These are phyloP conservation scores for Lonicera japonica DNA, from an alignment of 129 eudicot genomes.

Conservation along the genomic window DNA sequence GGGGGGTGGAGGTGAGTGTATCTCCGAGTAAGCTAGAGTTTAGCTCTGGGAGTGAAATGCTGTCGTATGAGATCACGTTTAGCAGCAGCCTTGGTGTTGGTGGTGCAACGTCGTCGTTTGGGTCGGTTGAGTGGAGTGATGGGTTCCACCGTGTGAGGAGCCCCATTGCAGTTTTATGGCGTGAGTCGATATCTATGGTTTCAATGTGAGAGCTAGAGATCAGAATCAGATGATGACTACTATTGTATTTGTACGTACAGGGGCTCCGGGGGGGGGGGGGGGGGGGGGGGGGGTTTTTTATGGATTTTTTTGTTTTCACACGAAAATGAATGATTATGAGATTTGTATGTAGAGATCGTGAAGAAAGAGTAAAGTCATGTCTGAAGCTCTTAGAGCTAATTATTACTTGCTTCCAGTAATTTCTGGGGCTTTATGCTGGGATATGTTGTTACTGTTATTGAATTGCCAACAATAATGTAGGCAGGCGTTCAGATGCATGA, in stretches of 20 bases:
- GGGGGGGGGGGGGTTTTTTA: too few relatives aligned
- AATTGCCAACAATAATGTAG: too few relatives aligned
- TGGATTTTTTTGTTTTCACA: neutral
- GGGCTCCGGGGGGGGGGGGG: too few relatives aligned
- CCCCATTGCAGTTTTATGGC: conserved; percentile 71
- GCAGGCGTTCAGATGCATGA: too few relatives aligned
- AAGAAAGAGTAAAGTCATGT: too few relatives aligned
- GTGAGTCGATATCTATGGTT: conserved; percentile 10
- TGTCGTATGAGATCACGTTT: conserved; percentile 63
- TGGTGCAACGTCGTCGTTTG: conserved; percentile 35
- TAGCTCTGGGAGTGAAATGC: conserved; percentile 30
- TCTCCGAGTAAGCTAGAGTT: conserved; percentile 65
- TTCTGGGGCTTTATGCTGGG: too few relatives aligned
- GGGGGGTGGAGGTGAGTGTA: conserved; percentile 61
- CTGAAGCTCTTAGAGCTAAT: conserved; percentile 43
- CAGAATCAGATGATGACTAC: too few relatives aligned
- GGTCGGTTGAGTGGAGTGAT: conserved; percentile 81
- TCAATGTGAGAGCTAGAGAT: conserved; percentile 22
- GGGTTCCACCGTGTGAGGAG: conserved; percentile 81
- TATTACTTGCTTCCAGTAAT: too few relatives aligned
- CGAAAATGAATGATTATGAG: neutral
- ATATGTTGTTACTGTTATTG: too few relatives aligned
- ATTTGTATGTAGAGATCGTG: too few relatives aligned
- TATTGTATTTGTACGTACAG: too few relatives aligned
- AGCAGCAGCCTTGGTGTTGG: conserved; percentile 20